Evolutionary conservation across 495 filamentous ascomycete species (phyloP).

Genomic region (Aspergillus cavernicola): DNA sequence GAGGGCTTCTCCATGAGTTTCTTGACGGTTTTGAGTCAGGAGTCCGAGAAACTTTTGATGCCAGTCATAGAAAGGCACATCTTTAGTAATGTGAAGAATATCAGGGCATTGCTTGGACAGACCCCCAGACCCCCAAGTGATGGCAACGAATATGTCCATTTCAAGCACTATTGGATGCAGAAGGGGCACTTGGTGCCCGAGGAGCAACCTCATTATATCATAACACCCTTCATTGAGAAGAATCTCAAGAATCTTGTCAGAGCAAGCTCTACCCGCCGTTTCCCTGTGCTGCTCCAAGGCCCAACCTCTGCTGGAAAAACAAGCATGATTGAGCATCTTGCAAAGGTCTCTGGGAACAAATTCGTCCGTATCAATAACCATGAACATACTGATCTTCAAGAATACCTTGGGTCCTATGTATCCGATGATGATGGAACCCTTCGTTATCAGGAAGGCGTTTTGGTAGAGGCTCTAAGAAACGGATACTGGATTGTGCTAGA

Average conservation of each 20-base stretch:
- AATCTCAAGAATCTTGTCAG: constrained; percentile 92
- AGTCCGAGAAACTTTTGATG: constrained; percentile 71
- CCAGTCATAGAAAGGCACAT: constrained; percentile 81
- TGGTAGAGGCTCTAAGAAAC: constrained; percentile 86
- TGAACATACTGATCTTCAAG: constrained; percentile 96
- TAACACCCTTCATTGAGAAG: constrained; percentile 89
- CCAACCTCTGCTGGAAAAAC: constrained; percentile 97
- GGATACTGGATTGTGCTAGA: constrained; percentile 98
- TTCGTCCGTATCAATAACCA: constrained; percentile 99
- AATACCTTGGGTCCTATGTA: constrained; percentile 93
- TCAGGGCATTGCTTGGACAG: constrained; percentile 64
- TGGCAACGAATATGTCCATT: constrained; percentile 75
- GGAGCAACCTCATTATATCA: constrained; percentile 85
- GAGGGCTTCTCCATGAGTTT: constrained; percentile 99
- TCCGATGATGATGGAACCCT: constrained; percentile 81
- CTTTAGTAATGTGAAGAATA: constrained; percentile 61
- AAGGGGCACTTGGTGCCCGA: constrained; percentile 62
- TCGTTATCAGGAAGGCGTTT: constrained; percentile 86
- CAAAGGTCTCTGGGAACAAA: constrained; percentile 90
- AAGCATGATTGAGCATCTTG: constrained; percentile 97
- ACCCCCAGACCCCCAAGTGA: constrained; percentile 71
- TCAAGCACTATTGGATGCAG: constrained; percentile 90
- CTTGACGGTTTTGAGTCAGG: constrained; percentile 73
- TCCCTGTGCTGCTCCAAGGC: constrained; percentile 94
- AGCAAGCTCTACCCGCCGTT: constrained; percentile 84